Conservation (phyloP, 495 filamentous ascomycete genomes). For the Chaetomium tenue region DNA sequence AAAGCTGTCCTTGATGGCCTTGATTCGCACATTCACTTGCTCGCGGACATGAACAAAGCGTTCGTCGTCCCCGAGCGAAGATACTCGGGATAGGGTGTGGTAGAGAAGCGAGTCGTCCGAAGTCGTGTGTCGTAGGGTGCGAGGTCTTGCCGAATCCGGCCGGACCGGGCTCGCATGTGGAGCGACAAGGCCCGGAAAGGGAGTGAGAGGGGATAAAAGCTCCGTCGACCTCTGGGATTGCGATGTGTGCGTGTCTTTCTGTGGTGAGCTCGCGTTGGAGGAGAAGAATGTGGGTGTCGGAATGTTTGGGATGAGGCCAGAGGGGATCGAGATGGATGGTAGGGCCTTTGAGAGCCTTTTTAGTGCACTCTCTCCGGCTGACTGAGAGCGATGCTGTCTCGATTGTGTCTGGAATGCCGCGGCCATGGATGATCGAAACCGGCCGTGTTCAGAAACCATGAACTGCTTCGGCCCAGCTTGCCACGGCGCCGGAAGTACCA, state of each 20-base stretch:
- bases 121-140: constrained; percentile 56
- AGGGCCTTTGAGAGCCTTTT: constrained; percentile 50
- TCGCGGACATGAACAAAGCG: constrained; percentile 75
- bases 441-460: constrained; percentile 35
- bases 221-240: constrained; percentile 22
- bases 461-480: constrained; percentile 49
- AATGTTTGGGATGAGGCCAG: constrained; percentile 44
- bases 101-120: constrained; percentile 76
- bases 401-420: constrained; percentile 36
- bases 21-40: constrained; percentile 81
- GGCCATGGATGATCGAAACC: constrained; percentile 41
- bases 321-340: constrained; percentile 54
- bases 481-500: constrained; percentile 51
- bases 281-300: constrained; percentile 50
- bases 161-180: constrained; percentile 33
- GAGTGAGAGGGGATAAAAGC: constrained; percentile 1
- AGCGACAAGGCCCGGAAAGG: background rate
- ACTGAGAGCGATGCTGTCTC: constrained; percentile 41
- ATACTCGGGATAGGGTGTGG: constrained; percentile 66
- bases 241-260: constrained; percentile 23
- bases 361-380: constrained; percentile 46
- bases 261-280: constrained; percentile 31
- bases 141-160: constrained; percentile 29
- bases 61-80: constrained; percentile 83
- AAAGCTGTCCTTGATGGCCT: constrained; percentile 86